Conservation (phyloP, 805 yeast species). For the Yamadazyma laniorum region DNA sequence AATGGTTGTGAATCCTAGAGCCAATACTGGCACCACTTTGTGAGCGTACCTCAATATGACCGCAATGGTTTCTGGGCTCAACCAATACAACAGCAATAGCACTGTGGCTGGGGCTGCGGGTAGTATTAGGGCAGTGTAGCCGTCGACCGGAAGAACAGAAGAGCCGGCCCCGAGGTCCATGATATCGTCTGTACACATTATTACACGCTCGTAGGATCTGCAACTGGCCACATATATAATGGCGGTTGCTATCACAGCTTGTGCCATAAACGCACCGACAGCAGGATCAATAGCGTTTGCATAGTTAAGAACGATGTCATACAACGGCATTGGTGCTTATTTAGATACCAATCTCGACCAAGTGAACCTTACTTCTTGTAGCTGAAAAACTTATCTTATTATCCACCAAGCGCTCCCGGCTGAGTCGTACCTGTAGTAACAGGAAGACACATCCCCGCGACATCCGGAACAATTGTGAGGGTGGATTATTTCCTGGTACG, state of each 20-base stretch:
- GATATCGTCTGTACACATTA: conserved; percentile 1
- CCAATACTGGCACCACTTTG: background rate
- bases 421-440: no score
- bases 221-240: conserved; percentile 3
- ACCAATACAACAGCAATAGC: background rate
- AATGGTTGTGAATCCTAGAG: background rate
- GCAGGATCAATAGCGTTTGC: background rate
- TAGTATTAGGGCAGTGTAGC: background rate
- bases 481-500: no score
- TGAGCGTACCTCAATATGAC: background rate
- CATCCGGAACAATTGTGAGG: no score
- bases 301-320: background rate
- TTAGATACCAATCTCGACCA: no score
- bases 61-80: background rate
- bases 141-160: background rate
- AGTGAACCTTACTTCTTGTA: no score
- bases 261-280: background rate
- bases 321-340: no score
- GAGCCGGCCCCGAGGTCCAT: background rate
- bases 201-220: background rate
- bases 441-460: no score
- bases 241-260: background rate
- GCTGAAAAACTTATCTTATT: no score
- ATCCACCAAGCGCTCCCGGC: no score
- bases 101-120: background rate